phyloP scores from a whole-genome alignment of 495 filamentous ascomycete genomes.

The Friedmanniomyces simplex region DNA sequence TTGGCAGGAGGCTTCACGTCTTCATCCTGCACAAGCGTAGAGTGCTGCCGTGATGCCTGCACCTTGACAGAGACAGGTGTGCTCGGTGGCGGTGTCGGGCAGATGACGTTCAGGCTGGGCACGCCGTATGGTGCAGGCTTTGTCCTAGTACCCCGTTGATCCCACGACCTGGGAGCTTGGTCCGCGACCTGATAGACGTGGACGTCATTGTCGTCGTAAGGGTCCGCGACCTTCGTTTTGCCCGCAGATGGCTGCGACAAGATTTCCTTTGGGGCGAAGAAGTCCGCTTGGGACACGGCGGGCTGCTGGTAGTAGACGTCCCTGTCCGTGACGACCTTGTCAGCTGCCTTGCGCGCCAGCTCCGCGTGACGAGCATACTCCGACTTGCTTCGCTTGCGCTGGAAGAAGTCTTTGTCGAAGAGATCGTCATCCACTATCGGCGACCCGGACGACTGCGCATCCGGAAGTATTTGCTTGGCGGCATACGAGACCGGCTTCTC shows the following conservation, averaged over 20 bases:
- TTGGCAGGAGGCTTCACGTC: background rate
- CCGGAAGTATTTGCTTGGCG: conserved; percentile 15
- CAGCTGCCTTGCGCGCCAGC: conserved; percentile 9
- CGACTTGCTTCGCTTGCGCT: conserved; percentile 12
- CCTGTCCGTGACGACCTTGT: conserved; percentile 18
- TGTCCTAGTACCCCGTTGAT: background rate
- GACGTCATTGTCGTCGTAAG: conserved; percentile 21
- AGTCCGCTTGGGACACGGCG: conserved; percentile 18
- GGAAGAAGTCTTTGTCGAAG: conserved; percentile 31
- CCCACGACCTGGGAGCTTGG: conserved; percentile 1
- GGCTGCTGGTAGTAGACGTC: conserved; percentile 14
- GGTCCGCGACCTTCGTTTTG: conserved; percentile 12
- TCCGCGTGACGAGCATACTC: conserved; percentile 10
- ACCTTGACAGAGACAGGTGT: conserved; percentile 14
- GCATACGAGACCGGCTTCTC: conserved; percentile 6
- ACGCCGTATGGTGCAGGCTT: conserved; percentile 24
- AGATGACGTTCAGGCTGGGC: conserved; percentile 30
- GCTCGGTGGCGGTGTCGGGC: conserved; percentile 29
- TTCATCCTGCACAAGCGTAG: conserved; percentile 14
- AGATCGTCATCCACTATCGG: conserved; percentile 29
- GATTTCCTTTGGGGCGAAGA: conserved; percentile 22
- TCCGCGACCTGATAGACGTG: conserved; percentile 23
- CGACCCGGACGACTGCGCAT: conserved; percentile 10
- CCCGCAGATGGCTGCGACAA: conserved; percentile 6
- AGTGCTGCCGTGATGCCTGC: conserved; percentile 12